Conservation (phyloP, 1,139 yeast species). For the Blastobotrys petasosporus region DNA sequence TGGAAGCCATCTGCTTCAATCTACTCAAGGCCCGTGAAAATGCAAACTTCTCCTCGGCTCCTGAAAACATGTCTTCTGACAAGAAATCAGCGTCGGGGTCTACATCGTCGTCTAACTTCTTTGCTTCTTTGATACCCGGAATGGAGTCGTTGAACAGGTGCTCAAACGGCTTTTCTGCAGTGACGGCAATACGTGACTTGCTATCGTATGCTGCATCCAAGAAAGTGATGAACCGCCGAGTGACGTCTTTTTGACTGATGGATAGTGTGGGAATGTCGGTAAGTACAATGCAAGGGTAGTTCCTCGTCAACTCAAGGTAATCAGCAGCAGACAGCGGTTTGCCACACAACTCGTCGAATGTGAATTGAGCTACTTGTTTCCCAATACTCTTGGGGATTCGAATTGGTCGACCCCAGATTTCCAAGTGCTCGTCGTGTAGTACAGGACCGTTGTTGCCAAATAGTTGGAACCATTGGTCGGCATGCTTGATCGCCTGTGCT, state of each 20-base stretch:
- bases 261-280: constrained; percentile 89
- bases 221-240: constrained; percentile 86
- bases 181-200: constrained; percentile 79
- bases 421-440: constrained; percentile 38
- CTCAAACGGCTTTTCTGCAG: constrained; percentile 79
- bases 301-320: constrained; percentile 74
- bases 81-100: constrained; percentile 68
- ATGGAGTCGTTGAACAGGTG: constrained; percentile 72
- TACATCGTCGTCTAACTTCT: constrained; percentile 44
- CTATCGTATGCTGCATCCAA: constrained; percentile 92
- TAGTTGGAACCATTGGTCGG: constrained; percentile 69
- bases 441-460: constrained; percentile 54
- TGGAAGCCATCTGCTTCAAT: constrained; percentile 87
- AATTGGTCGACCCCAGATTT: constrained; percentile 85
- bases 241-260: constrained; percentile 70
- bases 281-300: constrained; percentile 69
- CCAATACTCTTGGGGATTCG: constrained; percentile 70
- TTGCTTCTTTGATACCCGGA: constrained; percentile 38
- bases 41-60: constrained; percentile 93
- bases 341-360: constrained; percentile 82
- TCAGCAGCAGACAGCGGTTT: constrained; percentile 92
- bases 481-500: constrained; percentile 56
- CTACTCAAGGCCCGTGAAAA: constrained; percentile 92
- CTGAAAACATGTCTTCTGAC: constrained; percentile 72
- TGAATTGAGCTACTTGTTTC: constrained; percentile 80